Conservation (phyloP, 257 asterid genomes). For the Galeopsis tetrahit region DNA sequence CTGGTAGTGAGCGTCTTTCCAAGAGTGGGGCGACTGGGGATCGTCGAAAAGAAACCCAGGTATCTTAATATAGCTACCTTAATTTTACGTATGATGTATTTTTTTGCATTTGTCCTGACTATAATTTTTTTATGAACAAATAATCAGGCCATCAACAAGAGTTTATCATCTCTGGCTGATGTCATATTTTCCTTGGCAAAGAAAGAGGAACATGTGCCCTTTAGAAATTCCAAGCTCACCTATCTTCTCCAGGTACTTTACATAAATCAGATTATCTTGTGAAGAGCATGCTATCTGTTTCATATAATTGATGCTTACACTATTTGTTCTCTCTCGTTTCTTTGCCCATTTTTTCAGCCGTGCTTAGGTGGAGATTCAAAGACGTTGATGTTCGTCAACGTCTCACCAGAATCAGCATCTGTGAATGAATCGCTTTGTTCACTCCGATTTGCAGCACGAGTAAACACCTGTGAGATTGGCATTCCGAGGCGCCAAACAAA, state of each 20-base stretch:
- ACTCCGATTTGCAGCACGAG: conserved; percentile 91
- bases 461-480: conserved; percentile 95
- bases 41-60: conserved; percentile 96
- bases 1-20: conserved; percentile 98
- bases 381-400: conserved; percentile 88
- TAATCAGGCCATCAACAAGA: conserved; percentile 89
- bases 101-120: conserved; percentile 11
- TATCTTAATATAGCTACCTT: conserved; percentile 30
- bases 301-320: not conserved
- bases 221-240: conserved; percentile 93
- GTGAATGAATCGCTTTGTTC: conserved; percentile 93
- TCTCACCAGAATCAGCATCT: conserved; percentile 85
- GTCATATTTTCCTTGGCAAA: conserved; percentile 94
- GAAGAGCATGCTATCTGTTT: not conserved
- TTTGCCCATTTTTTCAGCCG: conserved; percentile 56
- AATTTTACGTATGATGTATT: conserved; percentile 15
- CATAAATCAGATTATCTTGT: not conserved
- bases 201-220: conserved; percentile 95
- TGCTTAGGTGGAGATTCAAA: conserved; percentile 98
- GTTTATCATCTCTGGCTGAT: conserved; percentile 89
- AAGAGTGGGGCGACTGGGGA: conserved; percentile 95
- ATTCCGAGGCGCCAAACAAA: conserved; percentile 92
- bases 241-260: conserved; percentile 84
- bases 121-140: not conserved
- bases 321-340: not conserved